These are phyloP conservation scores for Diplodia intermedia DNA, from an alignment of 2,329 filamentous ascomycete species.

Conservation along the genomic window DNA sequence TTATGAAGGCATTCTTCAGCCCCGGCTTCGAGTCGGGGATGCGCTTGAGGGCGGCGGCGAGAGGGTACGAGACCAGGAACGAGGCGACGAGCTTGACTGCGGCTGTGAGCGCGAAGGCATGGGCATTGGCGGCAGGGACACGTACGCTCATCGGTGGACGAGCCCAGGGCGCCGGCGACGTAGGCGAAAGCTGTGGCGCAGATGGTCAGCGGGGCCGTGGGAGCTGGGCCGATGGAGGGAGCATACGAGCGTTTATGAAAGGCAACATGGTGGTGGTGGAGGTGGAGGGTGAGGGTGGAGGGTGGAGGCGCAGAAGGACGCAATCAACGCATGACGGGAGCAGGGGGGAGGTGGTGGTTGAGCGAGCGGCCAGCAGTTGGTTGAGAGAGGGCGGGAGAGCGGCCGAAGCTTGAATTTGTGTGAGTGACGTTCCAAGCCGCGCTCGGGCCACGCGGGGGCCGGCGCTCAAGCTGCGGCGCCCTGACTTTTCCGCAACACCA, in stretches of 20 bases:
- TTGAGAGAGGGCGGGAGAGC: not conserved
- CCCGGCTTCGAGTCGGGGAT: constrained; percentile 84
- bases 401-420: constrained; percentile 2
- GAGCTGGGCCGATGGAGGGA: constrained; percentile 29
- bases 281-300: not conserved
- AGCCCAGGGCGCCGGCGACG: constrained; percentile 63
- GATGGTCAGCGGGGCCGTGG: not conserved
- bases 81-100: constrained; percentile 91
- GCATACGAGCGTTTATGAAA: constrained; percentile 67
- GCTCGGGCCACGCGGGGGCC: not conserved
- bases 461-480: not conserved
- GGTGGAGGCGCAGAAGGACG: not conserved
- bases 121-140: constrained; percentile 4
- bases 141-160: constrained; percentile 70
- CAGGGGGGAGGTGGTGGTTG: not conserved
- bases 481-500: not conserved
- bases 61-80: constrained; percentile 89
- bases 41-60: constrained; percentile 86
- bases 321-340: constrained; percentile 26
- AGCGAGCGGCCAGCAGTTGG: not conserved
- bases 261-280: constrained; percentile 61
- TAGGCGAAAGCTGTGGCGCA: constrained; percentile 64
- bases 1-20: constrained; percentile 87
- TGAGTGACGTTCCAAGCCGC: constrained; percentile 34
- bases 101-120: constrained; percentile 19